A percentile compares a stretch with the other conserved stretches of the same genome.
These are phyloP conservation scores for Chenopodium quinoa DNA, from an alignment of 148 eudicot genomes.

Conservation along the genomic window DNA sequence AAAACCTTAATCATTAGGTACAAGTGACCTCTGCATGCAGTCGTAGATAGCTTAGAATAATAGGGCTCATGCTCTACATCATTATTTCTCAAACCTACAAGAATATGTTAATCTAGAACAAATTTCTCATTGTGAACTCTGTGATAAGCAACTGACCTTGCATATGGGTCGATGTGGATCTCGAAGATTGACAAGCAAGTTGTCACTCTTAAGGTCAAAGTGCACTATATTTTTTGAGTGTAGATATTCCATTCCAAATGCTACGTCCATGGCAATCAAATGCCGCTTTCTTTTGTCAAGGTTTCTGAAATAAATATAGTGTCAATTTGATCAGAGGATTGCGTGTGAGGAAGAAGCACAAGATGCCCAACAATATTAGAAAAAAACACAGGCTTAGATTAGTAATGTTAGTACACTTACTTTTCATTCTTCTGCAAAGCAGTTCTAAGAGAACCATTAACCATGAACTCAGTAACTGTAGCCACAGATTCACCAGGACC, in stretches of 20 bases:
- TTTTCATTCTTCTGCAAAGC: conserved; percentile 84
- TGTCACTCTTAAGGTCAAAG: conserved; percentile 94
- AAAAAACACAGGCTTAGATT: background rate
- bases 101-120: conserved; percentile 8
- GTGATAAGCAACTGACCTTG: conserved; percentile 58
- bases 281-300: conserved; percentile 86
- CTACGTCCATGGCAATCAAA: conserved; percentile 91
- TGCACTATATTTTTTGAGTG: conserved; percentile 96
- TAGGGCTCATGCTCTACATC: no score
- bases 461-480: conserved; percentile 98
- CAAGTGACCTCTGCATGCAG: no score
- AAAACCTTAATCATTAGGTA: no score
- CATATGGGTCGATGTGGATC: conserved; percentile 96
- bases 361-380: background rate
- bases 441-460: conserved; percentile 89
- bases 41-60: no score
- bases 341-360: background rate
- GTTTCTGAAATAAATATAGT: conserved; percentile 40
- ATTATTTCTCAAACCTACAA: background rate
- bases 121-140: background rate
- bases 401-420: conserved; percentile 31
- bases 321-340: background rate
- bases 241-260: conserved; percentile 97
- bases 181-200: conserved; percentile 92
- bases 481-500: conserved; percentile 95